Evolutionary conservation across 1,139 yeast genomes (phyloP).

Genomic region (Candida sanyaensis): DNA sequence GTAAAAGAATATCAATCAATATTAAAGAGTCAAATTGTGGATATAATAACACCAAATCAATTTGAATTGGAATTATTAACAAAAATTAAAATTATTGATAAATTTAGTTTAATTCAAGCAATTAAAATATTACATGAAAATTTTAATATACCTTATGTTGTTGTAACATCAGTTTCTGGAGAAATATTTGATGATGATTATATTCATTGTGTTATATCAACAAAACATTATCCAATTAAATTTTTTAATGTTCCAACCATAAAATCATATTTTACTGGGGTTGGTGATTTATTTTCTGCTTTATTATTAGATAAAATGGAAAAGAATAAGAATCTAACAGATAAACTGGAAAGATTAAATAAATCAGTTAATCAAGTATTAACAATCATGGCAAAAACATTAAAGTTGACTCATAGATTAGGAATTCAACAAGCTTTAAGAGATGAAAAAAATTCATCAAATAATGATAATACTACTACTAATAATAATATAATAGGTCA

Average conservation of each 20-base stretch:
- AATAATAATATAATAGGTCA: slow-evolving; percentile 20
- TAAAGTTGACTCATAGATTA: slow-evolving; percentile 39
- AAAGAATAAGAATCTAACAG: slow-evolving; percentile 20
- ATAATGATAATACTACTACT: slow-evolving; percentile 8
- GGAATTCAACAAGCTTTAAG: slow-evolving; percentile 17
- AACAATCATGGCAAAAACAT: slow-evolving; percentile 49
- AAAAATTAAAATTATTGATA: slow-evolving; percentile 48
- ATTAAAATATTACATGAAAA: slow-evolving; percentile 48
- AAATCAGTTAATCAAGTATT: slow-evolving; percentile 51
- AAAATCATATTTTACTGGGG: slow-evolving; percentile 83
- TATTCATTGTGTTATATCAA: slow-evolving; percentile 58
- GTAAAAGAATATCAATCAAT: slow-evolving; percentile 65
- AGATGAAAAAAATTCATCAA: slow-evolving; percentile 10
- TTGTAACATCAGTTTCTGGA: slow-evolving; percentile 50
- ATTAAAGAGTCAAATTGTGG: slow-evolving; percentile 53
- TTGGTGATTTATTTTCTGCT: slow-evolving; percentile 90
- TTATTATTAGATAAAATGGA: slow-evolving; percentile 62
- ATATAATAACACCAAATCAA: slow-evolving; percentile 85
- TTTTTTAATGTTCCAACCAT: slow-evolving; percentile 54
- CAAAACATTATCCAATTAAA: slow-evolving; percentile 20
- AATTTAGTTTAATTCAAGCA: slow-evolving; percentile 45
- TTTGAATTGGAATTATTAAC: slow-evolving; percentile 80
- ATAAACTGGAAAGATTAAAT: slow-evolving; percentile 18
- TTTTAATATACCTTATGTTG: slow-evolving; percentile 60
- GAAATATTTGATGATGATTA: slow-evolving; percentile 17